Base-by-base conservation (phyloP, 139 green algal species). In the Tetratostichococcus sp. region DNA sequence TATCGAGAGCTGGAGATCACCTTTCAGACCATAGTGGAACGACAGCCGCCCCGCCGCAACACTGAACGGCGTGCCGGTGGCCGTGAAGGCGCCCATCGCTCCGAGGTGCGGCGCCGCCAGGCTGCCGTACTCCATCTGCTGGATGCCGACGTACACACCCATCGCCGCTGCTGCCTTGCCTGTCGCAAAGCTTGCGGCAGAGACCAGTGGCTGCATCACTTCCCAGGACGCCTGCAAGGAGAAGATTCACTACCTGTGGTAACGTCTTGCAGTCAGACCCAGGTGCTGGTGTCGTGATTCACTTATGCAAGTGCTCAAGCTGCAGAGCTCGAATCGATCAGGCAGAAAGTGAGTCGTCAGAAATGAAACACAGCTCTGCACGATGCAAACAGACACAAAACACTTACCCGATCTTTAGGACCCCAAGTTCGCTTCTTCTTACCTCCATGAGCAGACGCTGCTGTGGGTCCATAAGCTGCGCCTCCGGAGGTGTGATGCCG, bases 391-490 rank as follows among this genome's bases (percentile, higher is more conserved):
- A 50, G 39, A 50, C 8, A 11, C 8, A 50, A n/a, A n/a, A n/a
- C n/a, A n/a, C n/a, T n/a, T n/a, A n/a, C n/a, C n/a, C n/a, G n/a
- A n/a, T n/a, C n/a, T n/a, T n/a, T n/a, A n/a, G n/a, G n/a, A n/a
- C n/a, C n/a, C n/a, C n/a, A n/a, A n/a, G n/a, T n/a, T n/a, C n/a
- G n/a, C n/a, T n/a, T n/a, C n/a, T n/a, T n/a, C n/a, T n/a, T n/a
- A n/a, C 65, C 35, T 89, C 74, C 68, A 94, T 82, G 58, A 96
- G 79, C 42, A 95, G 69, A 1, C 91, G 84, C 82, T 96, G 91
- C 79, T 96, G 91, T 1, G 91, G 85, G 73, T 96, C 91, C 85
- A 96, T 92, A 5, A 86, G 76, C 30, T 80, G 75, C 0, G 89
- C 83, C 71, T 96, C 91, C 1, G 82, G 74, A 0, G 71, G 70